phyloP scores from a whole-genome alignment of 2,329 filamentous ascomycete species.

The Pseudophaeomoniella oleicola region DNA sequence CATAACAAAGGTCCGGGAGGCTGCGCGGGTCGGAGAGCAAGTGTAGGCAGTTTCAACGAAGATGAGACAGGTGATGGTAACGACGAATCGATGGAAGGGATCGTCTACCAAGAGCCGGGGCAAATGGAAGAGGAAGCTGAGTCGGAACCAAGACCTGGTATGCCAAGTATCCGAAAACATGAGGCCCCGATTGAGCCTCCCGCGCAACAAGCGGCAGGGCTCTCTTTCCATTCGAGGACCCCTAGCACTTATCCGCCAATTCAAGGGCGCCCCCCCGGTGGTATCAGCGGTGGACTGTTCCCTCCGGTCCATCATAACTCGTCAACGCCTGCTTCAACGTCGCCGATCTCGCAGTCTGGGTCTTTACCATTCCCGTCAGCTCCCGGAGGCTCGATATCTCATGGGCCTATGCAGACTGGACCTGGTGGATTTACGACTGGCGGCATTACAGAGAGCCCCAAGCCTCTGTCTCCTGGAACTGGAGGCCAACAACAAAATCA shows the following conservation, averaged over 20 bases:
- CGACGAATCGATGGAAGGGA: conserved; percentile 48
- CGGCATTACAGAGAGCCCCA: conserved; percentile 73
- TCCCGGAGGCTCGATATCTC: conserved; percentile 19
- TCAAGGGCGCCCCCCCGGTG: conserved; percentile 35
- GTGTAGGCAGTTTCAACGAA: conserved; percentile 68
- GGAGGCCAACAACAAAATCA: conserved; percentile 23
- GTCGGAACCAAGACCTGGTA: conserved; percentile 25
- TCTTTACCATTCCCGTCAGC: conserved; percentile 24
- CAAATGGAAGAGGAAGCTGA: conserved; percentile 32
- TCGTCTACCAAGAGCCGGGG: conserved; percentile 41
- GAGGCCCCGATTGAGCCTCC: conserved; percentile 39
- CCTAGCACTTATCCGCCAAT: conserved; percentile 65
- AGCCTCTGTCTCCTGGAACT: conserved; percentile 47
- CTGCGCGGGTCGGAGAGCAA: conserved; percentile 80
- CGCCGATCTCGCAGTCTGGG: conserved; percentile 32
- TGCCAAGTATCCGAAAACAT: conserved; percentile 65
- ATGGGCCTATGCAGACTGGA: conserved; percentile 24
- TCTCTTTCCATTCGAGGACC: conserved; percentile 48
- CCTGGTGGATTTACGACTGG: conserved; percentile 55
- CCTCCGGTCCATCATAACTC: conserved; percentile 46
- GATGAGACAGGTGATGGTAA: conserved; percentile 45
- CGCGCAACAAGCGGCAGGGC: conserved; percentile 17
- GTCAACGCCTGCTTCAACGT: conserved; percentile 39
- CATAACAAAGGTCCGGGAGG: conserved; percentile 94
- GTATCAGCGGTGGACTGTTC: conserved; percentile 41